Percentiles rank a stretch among this genome's conserved stretches.
Evolutionary conservation across 2,329 filamentous ascomycete genomes (phyloP).

Genomic region (Pseudogymnoascus sp.): DNA sequence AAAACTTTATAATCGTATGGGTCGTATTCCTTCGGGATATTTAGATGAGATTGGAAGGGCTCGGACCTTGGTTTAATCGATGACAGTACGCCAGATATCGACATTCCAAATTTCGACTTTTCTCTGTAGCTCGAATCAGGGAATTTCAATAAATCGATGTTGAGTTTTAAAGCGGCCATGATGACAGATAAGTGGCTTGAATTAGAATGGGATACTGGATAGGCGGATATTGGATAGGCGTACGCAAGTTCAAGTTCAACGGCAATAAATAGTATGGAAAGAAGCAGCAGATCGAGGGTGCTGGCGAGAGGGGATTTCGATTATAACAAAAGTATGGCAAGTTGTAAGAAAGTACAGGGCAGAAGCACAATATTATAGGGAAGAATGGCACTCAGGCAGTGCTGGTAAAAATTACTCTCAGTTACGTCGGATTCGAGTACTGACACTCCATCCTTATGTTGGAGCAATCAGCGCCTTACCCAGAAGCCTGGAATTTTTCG

Average conservation of each 20-base stretch:
- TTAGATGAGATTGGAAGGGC: background rate
- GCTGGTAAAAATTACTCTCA: background rate
- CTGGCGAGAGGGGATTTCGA: background rate
- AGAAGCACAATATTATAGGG: background rate
- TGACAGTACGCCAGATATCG: background rate
- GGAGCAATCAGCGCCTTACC: too few species aligned
- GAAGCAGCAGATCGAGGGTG: background rate
- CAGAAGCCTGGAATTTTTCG: too few species aligned
- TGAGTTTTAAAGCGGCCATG: background rate
- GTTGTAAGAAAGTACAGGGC: background rate
- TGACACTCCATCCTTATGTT: too few species aligned
- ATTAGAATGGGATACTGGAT: background rate
- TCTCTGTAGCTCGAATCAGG: background rate
- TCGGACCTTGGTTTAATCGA: background rate
- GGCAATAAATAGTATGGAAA: background rate
- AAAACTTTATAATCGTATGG: background rate
- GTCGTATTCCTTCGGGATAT: background rate
- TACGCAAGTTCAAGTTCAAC: too few species aligned
- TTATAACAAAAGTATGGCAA: background rate
- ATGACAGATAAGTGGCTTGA: background rate
- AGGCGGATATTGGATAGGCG: background rate
- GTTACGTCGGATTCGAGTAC: too few species aligned
- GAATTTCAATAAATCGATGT: background rate
- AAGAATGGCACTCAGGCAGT: background rate
- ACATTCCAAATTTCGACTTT: background rate